These are phyloP conservation scores for Pinguiococcus pyrenoidosus DNA, from an alignment of 108 stramenopile genomes.

Conservation along the genomic window DNA sequence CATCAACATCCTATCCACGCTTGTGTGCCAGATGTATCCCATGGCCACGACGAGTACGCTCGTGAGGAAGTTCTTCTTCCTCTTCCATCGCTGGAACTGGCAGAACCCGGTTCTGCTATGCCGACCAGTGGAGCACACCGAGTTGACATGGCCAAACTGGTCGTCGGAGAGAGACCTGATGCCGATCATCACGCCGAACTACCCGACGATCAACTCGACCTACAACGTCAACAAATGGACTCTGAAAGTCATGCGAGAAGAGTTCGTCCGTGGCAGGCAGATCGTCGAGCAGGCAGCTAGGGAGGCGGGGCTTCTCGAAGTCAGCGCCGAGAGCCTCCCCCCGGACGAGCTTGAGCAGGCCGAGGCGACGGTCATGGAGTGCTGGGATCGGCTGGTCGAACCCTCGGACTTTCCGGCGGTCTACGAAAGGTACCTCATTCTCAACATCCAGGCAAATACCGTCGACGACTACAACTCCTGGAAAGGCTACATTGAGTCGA, in stretches of 20 bases:
- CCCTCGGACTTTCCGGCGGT: constrained; percentile 88
- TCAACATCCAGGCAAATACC: constrained; percentile 77
- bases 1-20: constrained; percentile 77
- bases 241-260: constrained; percentile 58
- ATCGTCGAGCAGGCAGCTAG: constrained; percentile 14
- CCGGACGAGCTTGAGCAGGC: constrained; percentile 40
- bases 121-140: not conserved
- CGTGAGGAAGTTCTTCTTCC: constrained; percentile 48
- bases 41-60: constrained; percentile 30
- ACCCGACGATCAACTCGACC: constrained; percentile 85
- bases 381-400: constrained; percentile 67
- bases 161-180: constrained; percentile 14
- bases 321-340: constrained; percentile 47
- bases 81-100: constrained; percentile 60
- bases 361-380: constrained; percentile 46
- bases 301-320: constrained; percentile 2
- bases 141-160: not conserved
- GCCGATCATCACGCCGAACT: constrained; percentile 93
- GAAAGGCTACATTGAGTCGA: constrained; percentile 78
- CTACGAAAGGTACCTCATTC: constrained; percentile 78
- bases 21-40: constrained; percentile 71
- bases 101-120: constrained; percentile 37
- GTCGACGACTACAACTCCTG: constrained; percentile 72
- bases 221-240: constrained; percentile 82
- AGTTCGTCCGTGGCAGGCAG: constrained; percentile 43